phyloP scores from a whole-genome alignment of 2,329 filamentous ascomycete species.

The Fusarium tuaranense region DNA sequence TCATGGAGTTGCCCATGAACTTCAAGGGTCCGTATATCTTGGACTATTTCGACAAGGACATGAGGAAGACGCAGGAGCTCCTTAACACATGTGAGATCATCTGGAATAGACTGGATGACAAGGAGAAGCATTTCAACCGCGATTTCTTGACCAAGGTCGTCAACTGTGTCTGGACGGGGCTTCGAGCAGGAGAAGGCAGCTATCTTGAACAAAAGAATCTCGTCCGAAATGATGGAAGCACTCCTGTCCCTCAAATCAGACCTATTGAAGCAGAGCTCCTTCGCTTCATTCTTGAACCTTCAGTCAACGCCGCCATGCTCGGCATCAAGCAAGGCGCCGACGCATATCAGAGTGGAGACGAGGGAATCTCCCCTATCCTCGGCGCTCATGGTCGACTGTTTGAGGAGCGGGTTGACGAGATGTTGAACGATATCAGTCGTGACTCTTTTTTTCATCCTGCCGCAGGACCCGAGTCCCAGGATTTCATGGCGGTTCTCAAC shows the following conservation, averaged over 20 bases:
- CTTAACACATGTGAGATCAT: conserved; percentile 29
- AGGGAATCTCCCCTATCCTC: neutral
- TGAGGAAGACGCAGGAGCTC: conserved; percentile 34
- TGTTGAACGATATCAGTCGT: conserved; percentile 37
- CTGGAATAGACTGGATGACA: neutral
- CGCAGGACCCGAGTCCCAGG: conserved; percentile 26
- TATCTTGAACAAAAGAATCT: neutral
- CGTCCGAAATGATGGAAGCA: neutral
- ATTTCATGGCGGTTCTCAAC: conserved; percentile 44
- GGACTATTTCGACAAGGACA: conserved; percentile 38
- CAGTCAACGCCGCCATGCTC: conserved; percentile 19
- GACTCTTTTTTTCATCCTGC: conserved; percentile 29
- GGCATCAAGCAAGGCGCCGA: conserved; percentile 19
- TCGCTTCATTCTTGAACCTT: conserved; percentile 32
- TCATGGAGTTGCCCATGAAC: conserved; percentile 42
- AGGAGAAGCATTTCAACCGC: conserved; percentile 21
- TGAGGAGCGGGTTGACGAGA: conserved; percentile 33
- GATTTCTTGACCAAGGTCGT: conserved; percentile 28
- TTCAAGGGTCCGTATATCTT: conserved; percentile 38
- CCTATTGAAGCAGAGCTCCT: conserved; percentile 41
- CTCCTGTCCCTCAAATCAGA: conserved; percentile 27
- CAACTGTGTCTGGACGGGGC: neutral
- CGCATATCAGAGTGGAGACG: conserved; percentile 1
- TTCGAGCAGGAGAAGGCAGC: neutral
- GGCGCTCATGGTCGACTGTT: conserved; percentile 29